phyloP scores from a whole-genome alignment of 228 moss, liverwort and hornwort genomes.

The Sphagnum fallax region DNA sequence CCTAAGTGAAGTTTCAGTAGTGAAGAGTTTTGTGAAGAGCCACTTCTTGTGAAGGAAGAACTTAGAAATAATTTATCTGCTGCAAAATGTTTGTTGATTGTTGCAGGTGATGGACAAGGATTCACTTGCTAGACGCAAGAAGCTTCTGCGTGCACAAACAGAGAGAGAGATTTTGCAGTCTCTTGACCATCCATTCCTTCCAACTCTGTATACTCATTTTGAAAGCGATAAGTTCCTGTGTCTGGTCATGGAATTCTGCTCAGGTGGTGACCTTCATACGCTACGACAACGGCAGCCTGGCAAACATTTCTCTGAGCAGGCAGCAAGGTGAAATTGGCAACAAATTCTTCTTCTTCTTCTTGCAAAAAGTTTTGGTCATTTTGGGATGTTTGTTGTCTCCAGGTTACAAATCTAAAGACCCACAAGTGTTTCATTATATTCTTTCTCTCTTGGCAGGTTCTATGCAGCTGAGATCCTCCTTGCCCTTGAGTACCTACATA shows the following conservation, averaged over 20 bases:
- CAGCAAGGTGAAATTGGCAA: conserved; percentile 46
- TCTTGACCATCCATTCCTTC: conserved; percentile 83
- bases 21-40: no score
- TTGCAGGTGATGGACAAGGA: conserved; percentile 69
- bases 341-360: neutral
- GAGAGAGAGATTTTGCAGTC: conserved; percentile 78
- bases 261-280: conserved; percentile 85
- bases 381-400: neutral
- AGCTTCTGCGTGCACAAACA: conserved; percentile 80
- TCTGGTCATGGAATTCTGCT: conserved; percentile 92
- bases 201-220: conserved; percentile 86
- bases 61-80: no score
- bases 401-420: no score
- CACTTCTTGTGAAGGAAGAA: no score
- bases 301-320: conserved; percentile 58
- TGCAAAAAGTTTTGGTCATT: neutral
- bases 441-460: conserved; percentile 34
- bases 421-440: no score
- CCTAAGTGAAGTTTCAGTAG: no score
- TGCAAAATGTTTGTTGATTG: neutral
- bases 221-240: conserved; percentile 85
- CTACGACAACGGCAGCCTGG: conserved; percentile 72
- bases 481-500: conserved; percentile 82
- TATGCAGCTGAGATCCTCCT: conserved; percentile 86
- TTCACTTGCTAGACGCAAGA: conserved; percentile 67